These are phyloP conservation scores for Euphorbia schlechtendalii DNA, from an alignment of 441 rosid species.

Conservation along the genomic window DNA sequence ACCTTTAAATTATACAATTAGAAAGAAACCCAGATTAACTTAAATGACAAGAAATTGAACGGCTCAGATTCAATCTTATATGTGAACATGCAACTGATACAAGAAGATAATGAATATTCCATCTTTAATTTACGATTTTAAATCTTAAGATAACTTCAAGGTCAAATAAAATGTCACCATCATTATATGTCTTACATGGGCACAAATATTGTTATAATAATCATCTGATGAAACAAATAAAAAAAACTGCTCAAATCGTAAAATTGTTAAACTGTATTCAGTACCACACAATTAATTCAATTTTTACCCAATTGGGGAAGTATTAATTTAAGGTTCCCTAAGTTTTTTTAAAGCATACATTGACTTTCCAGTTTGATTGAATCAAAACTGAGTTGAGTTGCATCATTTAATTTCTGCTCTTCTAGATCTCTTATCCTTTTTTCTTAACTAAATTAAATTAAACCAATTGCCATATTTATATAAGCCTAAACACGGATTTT, in stretches of 20 bases:
- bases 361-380: too few species aligned
- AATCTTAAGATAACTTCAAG: conserved; percentile 31
- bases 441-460: conserved; percentile 12
- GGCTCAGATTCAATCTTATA: conserved; percentile 9
- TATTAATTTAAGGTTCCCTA: too few species aligned
- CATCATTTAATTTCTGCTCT: not conserved
- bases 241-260: not conserved
- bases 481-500: too few species aligned
- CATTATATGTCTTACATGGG: conserved; percentile 13
- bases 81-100: not conserved
- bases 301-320: not conserved
- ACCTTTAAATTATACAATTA: not conserved
- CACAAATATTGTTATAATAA: conserved; percentile 4
- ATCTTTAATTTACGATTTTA: not conserved
- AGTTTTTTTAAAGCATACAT: not conserved
- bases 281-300: not conserved
- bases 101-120: not conserved
- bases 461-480: not conserved
- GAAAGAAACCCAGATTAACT: not conserved
- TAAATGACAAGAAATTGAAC: too few species aligned
- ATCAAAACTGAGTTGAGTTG: not conserved
- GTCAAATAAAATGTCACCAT: conserved; percentile 39
- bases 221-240: conserved; percentile 7
- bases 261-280: not conserved
- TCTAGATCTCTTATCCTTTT: not conserved